Evolutionary conservation across 1,284 basidiomycete genomes (phyloP).

Genomic region (Marasmius sp.): DNA sequence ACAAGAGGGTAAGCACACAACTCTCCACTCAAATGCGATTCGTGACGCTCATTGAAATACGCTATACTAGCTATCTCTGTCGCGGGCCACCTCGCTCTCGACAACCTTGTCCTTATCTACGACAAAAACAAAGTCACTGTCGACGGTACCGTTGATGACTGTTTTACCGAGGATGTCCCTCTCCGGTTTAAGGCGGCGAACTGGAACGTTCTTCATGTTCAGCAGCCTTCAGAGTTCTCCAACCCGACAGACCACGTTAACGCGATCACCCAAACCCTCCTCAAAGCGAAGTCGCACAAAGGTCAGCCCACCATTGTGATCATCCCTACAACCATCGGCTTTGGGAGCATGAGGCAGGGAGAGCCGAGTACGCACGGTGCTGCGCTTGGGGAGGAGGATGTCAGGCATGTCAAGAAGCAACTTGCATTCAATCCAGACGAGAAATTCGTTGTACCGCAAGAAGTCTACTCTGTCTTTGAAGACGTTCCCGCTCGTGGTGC

Average conservation of each 20-base stretch:
- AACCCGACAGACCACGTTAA: constrained; percentile 38
- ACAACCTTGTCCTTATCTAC: constrained; percentile 72
- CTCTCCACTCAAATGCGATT: neutral
- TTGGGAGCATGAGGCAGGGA: constrained; percentile 61
- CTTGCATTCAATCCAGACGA: constrained; percentile 67
- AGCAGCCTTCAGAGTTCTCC: neutral
- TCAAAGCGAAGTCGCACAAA: constrained; percentile 57
- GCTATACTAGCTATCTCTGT: constrained; percentile 51
- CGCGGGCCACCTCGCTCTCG: constrained; percentile 73
- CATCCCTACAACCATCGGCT: constrained; percentile 72
- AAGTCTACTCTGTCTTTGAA: constrained; percentile 41
- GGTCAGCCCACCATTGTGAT: constrained; percentile 68
- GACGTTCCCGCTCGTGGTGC: neutral
- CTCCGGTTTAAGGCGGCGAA: constrained; percentile 56
- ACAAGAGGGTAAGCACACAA: constrained; percentile 39
- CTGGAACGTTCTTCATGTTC: constrained; percentile 60
- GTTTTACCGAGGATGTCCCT: constrained; percentile 59
- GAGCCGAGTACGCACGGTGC: constrained; percentile 56
- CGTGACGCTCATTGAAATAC: neutral
- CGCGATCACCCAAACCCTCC: constrained; percentile 63
- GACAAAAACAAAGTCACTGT: constrained; percentile 71
- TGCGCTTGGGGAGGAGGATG: constrained; percentile 74
- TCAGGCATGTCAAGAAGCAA: constrained; percentile 63
- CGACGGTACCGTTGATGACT: constrained; percentile 71
- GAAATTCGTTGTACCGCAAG: constrained; percentile 60